Evolutionary conservation across 2,329 filamentous ascomycete species (phyloP), one percentile per base, ranked within the genome.

Genomic region (Talaromyces pinophilus): DNA sequence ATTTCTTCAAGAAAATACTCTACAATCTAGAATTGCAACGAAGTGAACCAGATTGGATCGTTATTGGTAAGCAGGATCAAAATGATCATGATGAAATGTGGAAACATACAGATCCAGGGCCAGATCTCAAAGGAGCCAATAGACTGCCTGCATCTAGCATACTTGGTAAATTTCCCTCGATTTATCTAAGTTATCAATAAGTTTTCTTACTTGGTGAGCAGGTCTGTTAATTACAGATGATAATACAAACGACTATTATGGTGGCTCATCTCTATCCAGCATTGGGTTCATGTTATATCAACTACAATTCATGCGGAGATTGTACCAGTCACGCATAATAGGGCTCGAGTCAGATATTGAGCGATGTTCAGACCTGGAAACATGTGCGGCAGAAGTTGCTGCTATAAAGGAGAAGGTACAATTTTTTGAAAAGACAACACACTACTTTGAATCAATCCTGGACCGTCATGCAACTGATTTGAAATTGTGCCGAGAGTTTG

Each of bases 261-360:
- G 22, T 60, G 30, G 35, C 38, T 46, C 57, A n/a, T 19, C 57
- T 42, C 40, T 46, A 7, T 60, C 40, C 17, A 60, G 42, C 35
- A 44, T 46, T 48, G 40, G 38, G 40, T 48, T 60, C 5, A 60
- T 46, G 15, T 48, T 60, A 48, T 33, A 60, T 60, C 59, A 60
- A 22, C 15, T 60, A 46, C 40, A 48, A 30, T 44, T 25, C 5
- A 33, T n/a, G 40, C 15, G 28, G 40, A 60, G 40, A 19, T n/a
- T 60, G 42, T 46, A 46, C 28, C 59, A 60, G 15, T 46, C 59
- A 30, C 59, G 59, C 40, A 46, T 46, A 48, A 13, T 48, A 52
- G 44, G 44, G n/a, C 44, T 46, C 44, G 44, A 46, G 44, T 46
- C 44, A n/a, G n/a, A 46, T 10, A 46, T 46, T 46, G 44, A 46